These are phyloP conservation scores for Candida rishiriensis DNA, from an alignment of 805 yeast genomes.

Conservation along the genomic window DNA sequence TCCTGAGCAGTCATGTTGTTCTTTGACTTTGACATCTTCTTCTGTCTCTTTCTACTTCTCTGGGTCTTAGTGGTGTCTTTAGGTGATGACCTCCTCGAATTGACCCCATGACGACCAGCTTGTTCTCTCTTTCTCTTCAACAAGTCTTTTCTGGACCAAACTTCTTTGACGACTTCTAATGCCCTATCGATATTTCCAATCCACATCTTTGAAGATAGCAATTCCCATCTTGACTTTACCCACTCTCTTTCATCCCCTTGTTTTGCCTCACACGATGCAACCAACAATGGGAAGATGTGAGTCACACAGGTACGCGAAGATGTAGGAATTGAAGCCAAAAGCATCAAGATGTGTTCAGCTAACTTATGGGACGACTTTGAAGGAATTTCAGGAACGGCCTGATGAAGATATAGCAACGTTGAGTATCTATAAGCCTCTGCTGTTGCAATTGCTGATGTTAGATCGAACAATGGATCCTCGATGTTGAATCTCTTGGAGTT, in stretches of 20 bases:
- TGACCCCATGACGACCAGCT: not conserved
- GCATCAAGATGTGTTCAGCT: constrained; percentile 56
- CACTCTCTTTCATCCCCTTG: constrained; percentile 57
- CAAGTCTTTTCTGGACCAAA: constrained; percentile 61
- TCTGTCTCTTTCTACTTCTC: no score
- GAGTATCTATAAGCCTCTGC: constrained; percentile 68
- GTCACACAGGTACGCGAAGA: constrained; percentile 51
- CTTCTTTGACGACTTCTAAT: constrained; percentile 64
- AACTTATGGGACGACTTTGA: constrained; percentile 47
- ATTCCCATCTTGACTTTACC: constrained; percentile 55
- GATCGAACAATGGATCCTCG: constrained; percentile 48
- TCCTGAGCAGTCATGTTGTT: no score
- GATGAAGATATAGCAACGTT: constrained; percentile 56
- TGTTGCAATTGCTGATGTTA: constrained; percentile 58
- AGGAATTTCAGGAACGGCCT: constrained; percentile 68
- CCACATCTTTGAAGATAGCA: constrained; percentile 51
- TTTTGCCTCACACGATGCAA: constrained; percentile 62
- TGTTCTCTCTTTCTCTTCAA: constrained; percentile 26
- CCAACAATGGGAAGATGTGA: constrained; percentile 61
- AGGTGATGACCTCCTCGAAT: no score
- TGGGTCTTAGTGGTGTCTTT: no score
- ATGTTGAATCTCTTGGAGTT: constrained; percentile 24
- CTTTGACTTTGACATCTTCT: no score
- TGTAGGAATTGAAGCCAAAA: constrained; percentile 60
- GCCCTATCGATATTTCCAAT: constrained; percentile 65